Base-by-base conservation (phyloP, 2,329 filamentous ascomycete species). In the Penicillium sp. region DNA sequence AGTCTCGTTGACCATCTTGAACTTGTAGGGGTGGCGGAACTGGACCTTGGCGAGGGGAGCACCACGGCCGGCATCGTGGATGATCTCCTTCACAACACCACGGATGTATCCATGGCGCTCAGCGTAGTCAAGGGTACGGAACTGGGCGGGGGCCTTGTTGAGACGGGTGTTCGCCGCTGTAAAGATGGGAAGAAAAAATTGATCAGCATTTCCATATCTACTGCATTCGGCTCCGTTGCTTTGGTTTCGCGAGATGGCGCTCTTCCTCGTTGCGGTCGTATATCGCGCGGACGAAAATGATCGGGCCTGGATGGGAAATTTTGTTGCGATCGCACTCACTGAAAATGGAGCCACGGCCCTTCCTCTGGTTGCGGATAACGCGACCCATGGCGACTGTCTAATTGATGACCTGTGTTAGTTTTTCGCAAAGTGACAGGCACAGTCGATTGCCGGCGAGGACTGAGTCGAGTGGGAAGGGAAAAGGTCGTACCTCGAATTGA, bases 1-100 rank as follows among this genome's bases (percentile, higher is more conserved):
- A 66, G 93, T 98, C 86, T 98, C 90, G 76, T 86, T 91, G 75
- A 90, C 80, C 74, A 90, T 85, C 85, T 95, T 95, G 87, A 88
- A 97, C 77, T 85, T 84, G 86, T 98, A 98, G 68, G 93, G 90
- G 78, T 95, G 88, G 69, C 93, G 90, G 88, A 98, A 98, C 67
- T 83, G 79, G 71, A 98, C 90, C 78, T 88, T 89, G 74, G 93
- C 93, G 72, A 98, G 88, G 67, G 93, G 93, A 76, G 94, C 90
- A 80, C 93, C 93, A 79, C 93, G 90, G 75, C 93, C 93, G 68
- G 90, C 84, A 78, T 98, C 93, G 85, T 98, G 93, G 78, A 98
- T 87, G 77, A 97, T 96, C 72, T 97, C 89, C 84, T 93, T 95
- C 73, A 98, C 90, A 61, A 97, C 83, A 78, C 93, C 93, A 67